Evolutionary conservation across 805 yeast genomes (phyloP).

Genomic region (Yamadazyma paraphyllophila): DNA sequence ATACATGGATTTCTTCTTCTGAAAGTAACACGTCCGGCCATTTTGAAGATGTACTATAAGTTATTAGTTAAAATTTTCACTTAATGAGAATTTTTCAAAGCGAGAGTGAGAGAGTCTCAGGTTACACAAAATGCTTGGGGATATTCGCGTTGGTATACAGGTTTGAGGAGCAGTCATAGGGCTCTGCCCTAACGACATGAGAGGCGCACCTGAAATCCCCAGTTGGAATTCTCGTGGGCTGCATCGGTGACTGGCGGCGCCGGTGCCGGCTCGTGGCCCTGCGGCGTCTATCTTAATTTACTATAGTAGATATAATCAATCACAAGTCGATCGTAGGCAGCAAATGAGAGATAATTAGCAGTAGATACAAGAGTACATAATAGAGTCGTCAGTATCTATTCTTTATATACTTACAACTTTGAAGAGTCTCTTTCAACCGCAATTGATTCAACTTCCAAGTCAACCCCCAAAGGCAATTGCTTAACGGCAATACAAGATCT

Average conservation of each 20-base stretch:
- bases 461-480: slow-evolving; percentile 83
- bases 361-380: too few relatives aligned
- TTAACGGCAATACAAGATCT: slow-evolving; percentile 97
- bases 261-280: too few relatives aligned
- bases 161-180: slow-evolving; percentile 5
- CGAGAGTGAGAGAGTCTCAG: slow-evolving; percentile 1
- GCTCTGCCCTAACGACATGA: not conserved
- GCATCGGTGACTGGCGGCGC: too few relatives aligned
- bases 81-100: slow-evolving; percentile 14
- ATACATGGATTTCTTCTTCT: slow-evolving; percentile 96
- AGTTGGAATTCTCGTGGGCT: too few relatives aligned
- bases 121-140: slow-evolving; percentile 8
- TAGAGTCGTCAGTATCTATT: too few relatives aligned
- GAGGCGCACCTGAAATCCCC: too few relatives aligned
- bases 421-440: slow-evolving; percentile 59
- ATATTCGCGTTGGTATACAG: not conserved
- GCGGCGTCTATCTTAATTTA: too few relatives aligned
- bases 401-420: slow-evolving; percentile 26
- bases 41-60: slow-evolving; percentile 41
- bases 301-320: too few relatives aligned
- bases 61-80: slow-evolving; percentile 12
- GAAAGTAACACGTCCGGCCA: slow-evolving; percentile 99
- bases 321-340: too few relatives aligned
- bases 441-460: slow-evolving; percentile 87
- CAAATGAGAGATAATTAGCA: too few relatives aligned